Evolutionary conservation across 768 basidiomycete species (phyloP).

Genomic region (Boletellus sp.): DNA sequence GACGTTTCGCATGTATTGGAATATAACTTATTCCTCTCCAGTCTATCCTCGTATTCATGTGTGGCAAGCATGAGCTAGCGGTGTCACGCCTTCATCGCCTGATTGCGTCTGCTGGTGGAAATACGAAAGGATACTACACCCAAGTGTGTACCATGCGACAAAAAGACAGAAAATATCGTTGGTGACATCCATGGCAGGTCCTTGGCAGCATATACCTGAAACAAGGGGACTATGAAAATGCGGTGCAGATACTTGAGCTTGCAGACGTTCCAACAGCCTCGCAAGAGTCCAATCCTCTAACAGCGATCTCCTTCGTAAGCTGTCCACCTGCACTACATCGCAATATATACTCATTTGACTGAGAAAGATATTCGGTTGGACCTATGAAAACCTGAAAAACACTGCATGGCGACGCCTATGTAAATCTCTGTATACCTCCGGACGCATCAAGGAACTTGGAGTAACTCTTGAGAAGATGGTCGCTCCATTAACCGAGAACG

Average conservation of each 20-base stretch:
- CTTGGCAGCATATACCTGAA: conserved; percentile 1
- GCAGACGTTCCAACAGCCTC: conserved; percentile 24
- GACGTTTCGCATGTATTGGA: neutral
- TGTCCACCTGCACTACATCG: neutral
- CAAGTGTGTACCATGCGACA: neutral
- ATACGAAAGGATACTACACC: neutral
- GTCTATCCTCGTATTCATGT: conserved; percentile 1
- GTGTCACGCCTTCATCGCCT: neutral
- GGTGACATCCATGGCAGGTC: neutral
- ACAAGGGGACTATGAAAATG: neutral
- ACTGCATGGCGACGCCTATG: neutral
- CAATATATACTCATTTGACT: neutral
- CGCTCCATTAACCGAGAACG: neutral
- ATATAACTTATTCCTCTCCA: neutral
- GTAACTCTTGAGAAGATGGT: neutral
- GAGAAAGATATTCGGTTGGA: conserved; percentile 2
- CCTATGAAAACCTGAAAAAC: neutral
- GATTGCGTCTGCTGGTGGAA: neutral
- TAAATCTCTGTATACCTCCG: neutral
- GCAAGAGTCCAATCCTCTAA: neutral
- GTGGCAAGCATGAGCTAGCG: neutral
- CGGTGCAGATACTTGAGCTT: neutral
- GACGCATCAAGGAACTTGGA: neutral
- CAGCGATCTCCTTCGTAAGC: neutral
- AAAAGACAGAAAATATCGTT: neutral